Evolutionary conservation across 306 rosid genomes (phyloP), one percentile per base, ranked within the genome.

Genomic region (Quercus bicolor): DNA sequence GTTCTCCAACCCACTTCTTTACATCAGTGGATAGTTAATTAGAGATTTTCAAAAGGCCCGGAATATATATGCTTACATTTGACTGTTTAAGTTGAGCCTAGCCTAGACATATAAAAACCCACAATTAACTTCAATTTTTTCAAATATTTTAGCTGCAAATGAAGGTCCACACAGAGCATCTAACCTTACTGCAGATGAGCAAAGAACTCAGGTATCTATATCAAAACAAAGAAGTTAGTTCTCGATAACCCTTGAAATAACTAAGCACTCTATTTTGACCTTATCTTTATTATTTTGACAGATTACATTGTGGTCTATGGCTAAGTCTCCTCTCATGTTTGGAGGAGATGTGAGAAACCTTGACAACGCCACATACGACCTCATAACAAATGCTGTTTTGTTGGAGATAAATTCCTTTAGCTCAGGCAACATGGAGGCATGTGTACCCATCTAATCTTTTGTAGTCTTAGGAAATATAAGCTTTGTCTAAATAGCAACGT

Each of bases 271-370:
- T 51, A 69, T 73, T 68, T 31, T 80, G 40, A 75, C 64, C 64
- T 64, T 71, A 52, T 51, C 69, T 61, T 72, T 59, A 53, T 78
- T 64, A 21, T 61, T 72, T 74, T 84, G 59, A 64, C 89, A 95
- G 99, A 85, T 93, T 88, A 93, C 96, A 72, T 77, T 95, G 79
- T 95, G 99, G 98, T 81, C 93, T 72, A 84, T 95, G 84, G 92
- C 99, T 52, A 93, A 88, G 85, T 95, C 99, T 87, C 99, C 99
- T 76, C 89, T 95, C 68, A 95, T 95, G 97, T 95, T 75, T 85
- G 99, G 99, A 28, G 99, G 99, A 68, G 98, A 95, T 88, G 80
- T 95, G 85, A 87, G 97, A 80, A 89, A 85, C 51, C 83, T 93
- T 4, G 90, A 93, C 69, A 56, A 84, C 20, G 5, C 68, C 51